Evolutionary conservation across 2,329 filamentous ascomycete genomes (phyloP).

Genomic region (Fonsecaea erecta): DNA sequence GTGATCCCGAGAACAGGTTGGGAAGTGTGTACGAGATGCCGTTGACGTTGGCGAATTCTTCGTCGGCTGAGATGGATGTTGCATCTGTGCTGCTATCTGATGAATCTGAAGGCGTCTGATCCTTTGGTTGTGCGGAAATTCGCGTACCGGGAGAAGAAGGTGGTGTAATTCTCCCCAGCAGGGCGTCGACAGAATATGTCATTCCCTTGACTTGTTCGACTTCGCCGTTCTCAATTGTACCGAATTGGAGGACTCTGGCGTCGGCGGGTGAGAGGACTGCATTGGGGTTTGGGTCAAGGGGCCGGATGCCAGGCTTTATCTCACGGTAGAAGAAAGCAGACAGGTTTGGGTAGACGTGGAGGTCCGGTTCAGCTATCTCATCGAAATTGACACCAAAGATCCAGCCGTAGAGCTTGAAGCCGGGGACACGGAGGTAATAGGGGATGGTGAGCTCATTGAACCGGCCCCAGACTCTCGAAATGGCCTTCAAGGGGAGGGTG

Average conservation of each 20-base stretch:
- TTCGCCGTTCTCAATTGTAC: slow-evolving; percentile 86
- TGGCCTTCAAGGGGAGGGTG: slow-evolving; percentile 84
- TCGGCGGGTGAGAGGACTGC: slow-evolving; percentile 87
- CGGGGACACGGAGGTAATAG: slow-evolving; percentile 83
- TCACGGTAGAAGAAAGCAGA: slow-evolving; percentile 97
- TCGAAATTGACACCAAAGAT: slow-evolving; percentile 89
- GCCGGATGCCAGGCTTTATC: slow-evolving; percentile 84
- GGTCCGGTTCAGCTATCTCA: slow-evolving; percentile 85
- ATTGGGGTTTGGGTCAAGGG: slow-evolving; percentile 78
- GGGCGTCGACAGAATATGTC: slow-evolving; percentile 92
- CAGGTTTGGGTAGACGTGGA: slow-evolving; percentile 88
- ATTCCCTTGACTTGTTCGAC: slow-evolving; percentile 99
- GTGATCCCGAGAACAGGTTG: slow-evolving; percentile 77
- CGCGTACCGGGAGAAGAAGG: slow-evolving; percentile 56
- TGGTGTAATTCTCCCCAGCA: slow-evolving; percentile 67
- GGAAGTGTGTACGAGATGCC: slow-evolving; percentile 95
- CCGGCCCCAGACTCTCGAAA: slow-evolving; percentile 84
- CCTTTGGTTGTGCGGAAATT: slow-evolving; percentile 43
- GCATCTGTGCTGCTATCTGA: slow-evolving; percentile 43
- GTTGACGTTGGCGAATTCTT: slow-evolving; percentile 92
- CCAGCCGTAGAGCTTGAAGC: slow-evolving; percentile 89
- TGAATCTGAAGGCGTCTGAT: slow-evolving; percentile 41
- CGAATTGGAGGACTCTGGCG: slow-evolving; percentile 88
- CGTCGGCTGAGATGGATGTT: slow-evolving; percentile 69
- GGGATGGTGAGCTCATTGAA: slow-evolving; percentile 91